Percentiles rank a stretch among this genome's conserved stretches.
Evolutionary conservation across 257 asterid species (phyloP).

Genomic region (Leonotis leonurus): DNA sequence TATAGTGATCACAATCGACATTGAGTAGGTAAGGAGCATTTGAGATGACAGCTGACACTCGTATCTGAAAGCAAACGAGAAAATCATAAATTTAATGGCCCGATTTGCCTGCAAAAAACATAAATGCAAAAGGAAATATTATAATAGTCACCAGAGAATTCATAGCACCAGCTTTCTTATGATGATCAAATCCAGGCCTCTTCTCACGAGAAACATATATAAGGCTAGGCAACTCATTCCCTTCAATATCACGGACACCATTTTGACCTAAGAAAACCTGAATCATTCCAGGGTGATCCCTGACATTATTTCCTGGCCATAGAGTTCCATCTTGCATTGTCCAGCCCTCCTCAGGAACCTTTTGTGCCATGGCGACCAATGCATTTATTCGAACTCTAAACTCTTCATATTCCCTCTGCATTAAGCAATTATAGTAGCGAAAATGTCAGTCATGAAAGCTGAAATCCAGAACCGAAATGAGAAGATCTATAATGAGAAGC

Average conservation of each 20-base stretch:
- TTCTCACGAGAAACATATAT: slow-evolving; percentile 95
- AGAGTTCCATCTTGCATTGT: slow-evolving; percentile 89
- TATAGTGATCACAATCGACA: slow-evolving; percentile 67
- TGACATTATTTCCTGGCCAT: slow-evolving; percentile 85
- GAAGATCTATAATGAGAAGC: not conserved
- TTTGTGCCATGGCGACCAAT: slow-evolving; percentile 70
- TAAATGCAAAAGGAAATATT: not conserved
- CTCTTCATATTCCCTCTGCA: slow-evolving; percentile 88
- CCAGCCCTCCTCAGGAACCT: slow-evolving; percentile 94
- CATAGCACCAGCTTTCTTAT: slow-evolving; percentile 96
- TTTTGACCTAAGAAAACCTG: slow-evolving; percentile 82
- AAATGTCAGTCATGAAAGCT: not conserved
- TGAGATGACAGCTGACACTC: slow-evolving; percentile 65
- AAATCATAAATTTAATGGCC: not conserved
- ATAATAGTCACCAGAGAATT: slow-evolving; percentile 58
- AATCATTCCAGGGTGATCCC: slow-evolving; percentile 96
- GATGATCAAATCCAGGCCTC: slow-evolving; percentile 85
- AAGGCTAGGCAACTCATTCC: slow-evolving; percentile 78
- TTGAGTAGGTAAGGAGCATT: slow-evolving; percentile 66
- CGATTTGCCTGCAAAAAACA: no score
- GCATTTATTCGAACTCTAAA: slow-evolving; percentile 80
- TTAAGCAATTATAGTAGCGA: not conserved
- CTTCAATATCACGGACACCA: slow-evolving; percentile 76
- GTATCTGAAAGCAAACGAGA: slow-evolving; percentile 28
- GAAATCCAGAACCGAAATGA: not conserved